Base-by-base conservation (phyloP, 805 yeast species). In the Blastobotrys attinorum region DNA sequence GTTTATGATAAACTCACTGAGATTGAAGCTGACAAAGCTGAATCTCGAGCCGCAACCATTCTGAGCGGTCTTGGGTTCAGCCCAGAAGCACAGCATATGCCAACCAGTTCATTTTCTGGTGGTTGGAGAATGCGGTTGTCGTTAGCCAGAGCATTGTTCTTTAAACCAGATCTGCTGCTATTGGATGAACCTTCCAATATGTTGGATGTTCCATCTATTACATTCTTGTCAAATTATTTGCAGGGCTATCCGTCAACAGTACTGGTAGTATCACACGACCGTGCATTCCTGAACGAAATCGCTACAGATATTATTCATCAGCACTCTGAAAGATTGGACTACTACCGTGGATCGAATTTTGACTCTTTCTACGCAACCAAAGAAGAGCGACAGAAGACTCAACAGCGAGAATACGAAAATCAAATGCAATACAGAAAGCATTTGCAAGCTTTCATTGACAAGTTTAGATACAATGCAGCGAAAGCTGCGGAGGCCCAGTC, bases 61-160 rank as follows among this genome's bases (percentile, higher is more conserved):
- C 70, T 92, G 50, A 84, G 65, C 50, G 99, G 99, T 61, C 72
- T 92, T 49, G 99, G 99, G 45, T 92, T 92, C 71, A 80, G 95
- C 38, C 76, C 77, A 50, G 95, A 83, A 56, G 76, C 96, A 4
- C 98, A 92, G 63, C 67, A 71, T 38, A 72, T 72, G 50, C 81
- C 96, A 25, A 88, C 97, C 4, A 90, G 87, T 52, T 75, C 88
- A 22, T 92, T 92, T 63, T 88, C 97, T 42, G 99, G 99, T 77
- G 99, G 99, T 79, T 92, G 98, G 98, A 83, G 98, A 76, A 92
- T 92, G 98, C 84, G 98, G 72, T 75, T 92, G 52, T 85, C 97
- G n/a, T 74, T 92, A 48, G 98, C 98, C 3, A 79, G 98, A 67
- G 98, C 98, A 0, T 74, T 92, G 61, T 92, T 92, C 74, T 90